A percentile compares a stretch with the other conserved stretches of the same genome.
Conservation (phyloP, 352 stramenopile genomes). For the Phytophthora ramorum region DNA sequence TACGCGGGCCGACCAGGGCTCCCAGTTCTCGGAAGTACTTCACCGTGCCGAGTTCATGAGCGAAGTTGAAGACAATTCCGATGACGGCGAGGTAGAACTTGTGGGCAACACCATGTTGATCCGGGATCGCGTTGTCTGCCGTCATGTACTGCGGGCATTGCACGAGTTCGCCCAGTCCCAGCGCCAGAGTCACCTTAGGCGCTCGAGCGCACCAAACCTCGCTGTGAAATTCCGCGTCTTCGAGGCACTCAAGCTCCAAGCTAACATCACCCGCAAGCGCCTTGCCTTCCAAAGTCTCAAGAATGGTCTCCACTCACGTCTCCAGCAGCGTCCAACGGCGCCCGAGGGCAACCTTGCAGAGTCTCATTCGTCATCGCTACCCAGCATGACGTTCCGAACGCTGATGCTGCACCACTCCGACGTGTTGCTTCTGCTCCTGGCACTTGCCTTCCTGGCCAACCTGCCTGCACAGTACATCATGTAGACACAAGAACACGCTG, state of each 20-base stretch:
- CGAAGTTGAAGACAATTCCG: slow-evolving; percentile 26
- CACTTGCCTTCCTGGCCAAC: slow-evolving; percentile 30
- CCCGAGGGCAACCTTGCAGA: background rate
- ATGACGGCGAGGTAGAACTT: background rate
- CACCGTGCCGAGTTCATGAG: slow-evolving; percentile 58
- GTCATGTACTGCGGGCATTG: slow-evolving; percentile 32
- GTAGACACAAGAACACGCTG: slow-evolving; percentile 11
- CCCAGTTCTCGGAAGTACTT: slow-evolving; percentile 64
- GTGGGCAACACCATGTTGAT: slow-evolving; percentile 10
- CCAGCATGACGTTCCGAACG: slow-evolving; percentile 1
- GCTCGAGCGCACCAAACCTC: slow-evolving; percentile 24
- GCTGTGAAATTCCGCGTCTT: slow-evolving; percentile 56
- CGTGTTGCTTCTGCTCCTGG: slow-evolving; percentile 31
- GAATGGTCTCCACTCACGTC: slow-evolving; percentile 16
- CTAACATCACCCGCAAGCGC: slow-evolving; percentile 47
- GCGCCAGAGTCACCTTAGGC: slow-evolving; percentile 12
- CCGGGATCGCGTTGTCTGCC: slow-evolving; percentile 30
- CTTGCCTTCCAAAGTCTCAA: slow-evolving; percentile 56
- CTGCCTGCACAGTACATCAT: slow-evolving; percentile 34
- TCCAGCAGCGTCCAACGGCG: background rate
- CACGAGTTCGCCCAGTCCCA: slow-evolving; percentile 18
- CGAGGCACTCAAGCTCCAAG: slow-evolving; percentile 48
- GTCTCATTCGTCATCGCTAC: background rate
- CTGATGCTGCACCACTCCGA: slow-evolving; percentile 27
- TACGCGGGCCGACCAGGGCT: slow-evolving; percentile 56